Base-by-base conservation (phyloP, 495 filamentous ascomycete species). In the Monascus purpureus region DNA sequence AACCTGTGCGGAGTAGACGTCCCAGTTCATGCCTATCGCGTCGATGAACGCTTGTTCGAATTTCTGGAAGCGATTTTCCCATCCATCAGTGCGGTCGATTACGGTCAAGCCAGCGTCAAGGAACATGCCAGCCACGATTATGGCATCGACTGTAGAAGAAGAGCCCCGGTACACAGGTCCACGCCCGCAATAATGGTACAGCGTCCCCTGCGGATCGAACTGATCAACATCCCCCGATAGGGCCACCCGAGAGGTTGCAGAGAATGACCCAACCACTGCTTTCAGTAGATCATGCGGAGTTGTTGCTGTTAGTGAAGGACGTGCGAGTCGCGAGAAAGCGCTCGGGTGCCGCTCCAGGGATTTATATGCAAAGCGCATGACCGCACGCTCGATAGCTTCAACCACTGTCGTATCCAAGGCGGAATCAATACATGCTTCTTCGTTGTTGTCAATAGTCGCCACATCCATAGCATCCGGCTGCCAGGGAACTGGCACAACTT, bases 51-150 rank as follows among this genome's bases (percentile, higher is more conserved):
- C 43, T 9, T 32, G 40, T 35, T 59, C 43, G 1, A 45, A 26
- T 1, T 41, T 28, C 1, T 29, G 45, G 12, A 54, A 45, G 6
- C 28, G 17, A 0, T 25, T 28, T 5, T 27, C 24, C 43, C 41
- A 42, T 6, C 31, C 30, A 0, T 38, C 12, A 6, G 31, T 19
- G n/a, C 51, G 52, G 27, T 65, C 61, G 6, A 48, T 36, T 4
- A 39, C 38, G 6, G 61, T 64, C 11, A 50, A 58, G 8, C 61
- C 59, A 13, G 42, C 51, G 25, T 61, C 49, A 8, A 58, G 42
- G 15, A 66, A 32, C 26, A 43, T 55, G 1, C 53, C 57, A 1
- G 46, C 36, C 12, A 57, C 47, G 15, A 64, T 58, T 1, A 45
- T 32, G 16, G 38, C 43, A 29, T 66, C 62, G 5, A 53, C 31